Evolutionary conservation across 1,284 basidiomycete genomes (phyloP).

Genomic region (Trichosporon ovoides): DNA sequence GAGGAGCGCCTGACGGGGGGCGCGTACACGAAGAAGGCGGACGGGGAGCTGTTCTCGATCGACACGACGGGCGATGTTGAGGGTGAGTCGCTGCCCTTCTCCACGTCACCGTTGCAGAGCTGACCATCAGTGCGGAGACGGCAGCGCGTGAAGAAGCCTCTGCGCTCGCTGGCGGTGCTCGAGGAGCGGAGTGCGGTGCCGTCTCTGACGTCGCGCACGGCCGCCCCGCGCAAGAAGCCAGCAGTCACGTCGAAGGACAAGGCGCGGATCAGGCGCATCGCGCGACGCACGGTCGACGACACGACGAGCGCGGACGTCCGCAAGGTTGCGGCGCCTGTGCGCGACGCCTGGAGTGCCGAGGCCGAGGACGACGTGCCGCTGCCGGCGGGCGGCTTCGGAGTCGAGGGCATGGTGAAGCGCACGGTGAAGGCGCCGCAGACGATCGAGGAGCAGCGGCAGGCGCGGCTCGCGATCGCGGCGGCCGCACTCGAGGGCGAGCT

Average conservation of each 20-base stretch:
- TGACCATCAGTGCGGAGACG: neutral
- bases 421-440: slow-evolving; percentile 41
- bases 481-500: slow-evolving; percentile 56
- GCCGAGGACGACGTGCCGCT: neutral
- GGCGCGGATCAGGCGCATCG: slow-evolving; percentile 65
- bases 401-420: slow-evolving; percentile 33
- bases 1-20: slow-evolving; percentile 72
- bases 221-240: slow-evolving; percentile 36
- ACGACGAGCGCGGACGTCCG: slow-evolving; percentile 9
- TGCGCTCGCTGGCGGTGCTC: slow-evolving; percentile 78
- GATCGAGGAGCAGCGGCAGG: slow-evolving; percentile 29
- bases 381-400: slow-evolving; percentile 34
- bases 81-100: slow-evolving; percentile 51
- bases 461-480: slow-evolving; percentile 21
- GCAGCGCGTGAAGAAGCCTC: slow-evolving; percentile 50
- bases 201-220: slow-evolving; percentile 60
- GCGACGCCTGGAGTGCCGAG: slow-evolving; percentile 21
- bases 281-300: slow-evolving; percentile 62
- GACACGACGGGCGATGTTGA: slow-evolving; percentile 74
- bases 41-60: slow-evolving; percentile 70
- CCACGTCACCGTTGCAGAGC: neutral
- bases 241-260: slow-evolving; percentile 61
- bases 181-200: slow-evolving; percentile 77
- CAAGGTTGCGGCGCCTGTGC: slow-evolving; percentile 13
- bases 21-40: slow-evolving; percentile 37